Conservation (phyloP, 1,284 basidiomycete species). For the Thecaphora thlaspeos region DNA sequence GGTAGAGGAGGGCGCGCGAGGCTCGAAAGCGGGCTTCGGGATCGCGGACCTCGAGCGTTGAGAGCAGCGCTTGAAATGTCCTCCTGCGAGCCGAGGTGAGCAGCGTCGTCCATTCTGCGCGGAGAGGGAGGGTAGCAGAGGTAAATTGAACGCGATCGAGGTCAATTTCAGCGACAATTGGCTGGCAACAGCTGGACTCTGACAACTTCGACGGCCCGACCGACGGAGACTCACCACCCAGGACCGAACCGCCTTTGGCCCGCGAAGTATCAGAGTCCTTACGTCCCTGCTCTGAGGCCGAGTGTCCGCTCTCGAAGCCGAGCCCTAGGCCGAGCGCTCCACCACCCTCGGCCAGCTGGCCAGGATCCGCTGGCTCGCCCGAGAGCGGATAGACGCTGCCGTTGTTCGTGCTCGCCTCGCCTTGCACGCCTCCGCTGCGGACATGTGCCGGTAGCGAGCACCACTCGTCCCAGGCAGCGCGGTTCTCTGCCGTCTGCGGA, state of each 20-base stretch:
- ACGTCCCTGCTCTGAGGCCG: background rate
- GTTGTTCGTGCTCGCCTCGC: slow-evolving; percentile 8
- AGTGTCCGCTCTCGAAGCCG: slow-evolving; percentile 8
- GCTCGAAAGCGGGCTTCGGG: slow-evolving; percentile 40
- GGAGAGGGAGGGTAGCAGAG: too few relatives aligned
- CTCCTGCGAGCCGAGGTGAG: slow-evolving; percentile 39
- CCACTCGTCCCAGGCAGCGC: slow-evolving; percentile 77
- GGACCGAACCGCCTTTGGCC: background rate
- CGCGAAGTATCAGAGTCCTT: slow-evolving; percentile 1
- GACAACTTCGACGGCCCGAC: too few relatives aligned
- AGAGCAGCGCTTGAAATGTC: slow-evolving; percentile 43
- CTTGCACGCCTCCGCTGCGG: slow-evolving; percentile 15
- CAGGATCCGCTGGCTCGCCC: background rate
- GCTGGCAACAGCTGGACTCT: too few relatives aligned
- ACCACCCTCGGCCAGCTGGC: slow-evolving; percentile 8
- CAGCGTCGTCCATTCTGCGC: slow-evolving; percentile 43
- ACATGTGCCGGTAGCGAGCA: slow-evolving; percentile 22
- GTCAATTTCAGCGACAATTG: too few relatives aligned
- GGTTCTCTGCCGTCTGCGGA: slow-evolving; percentile 81
- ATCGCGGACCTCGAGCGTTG: slow-evolving; percentile 48
- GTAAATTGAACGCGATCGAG: too few relatives aligned
- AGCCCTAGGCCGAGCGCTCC: slow-evolving; percentile 39
- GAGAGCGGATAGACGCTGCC: background rate
- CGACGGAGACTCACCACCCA: too few relatives aligned
- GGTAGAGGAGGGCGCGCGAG: slow-evolving; percentile 47